phyloP scores from a whole-genome alignment of 345 rosid genomes.

The Eucalyptus lansdowneana region DNA sequence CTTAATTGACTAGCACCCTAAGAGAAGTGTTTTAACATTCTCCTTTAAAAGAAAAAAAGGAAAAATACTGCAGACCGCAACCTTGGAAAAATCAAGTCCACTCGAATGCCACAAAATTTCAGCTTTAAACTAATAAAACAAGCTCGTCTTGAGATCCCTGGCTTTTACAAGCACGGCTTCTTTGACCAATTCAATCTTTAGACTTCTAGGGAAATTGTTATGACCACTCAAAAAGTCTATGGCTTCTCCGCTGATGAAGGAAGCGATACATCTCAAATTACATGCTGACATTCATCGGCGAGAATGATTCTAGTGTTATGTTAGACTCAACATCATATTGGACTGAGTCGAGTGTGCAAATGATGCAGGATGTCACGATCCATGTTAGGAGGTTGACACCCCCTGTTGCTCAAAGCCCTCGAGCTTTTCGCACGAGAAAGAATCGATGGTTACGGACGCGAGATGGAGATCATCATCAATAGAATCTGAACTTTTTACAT shows the following conservation, averaged over 20 bases:
- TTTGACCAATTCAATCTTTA: not conserved
- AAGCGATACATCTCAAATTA: not conserved
- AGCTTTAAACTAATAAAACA: not conserved
- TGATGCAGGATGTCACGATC: not conserved
- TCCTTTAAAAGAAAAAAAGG: not conserved
- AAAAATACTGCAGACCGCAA: not conserved
- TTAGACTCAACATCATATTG: not conserved
- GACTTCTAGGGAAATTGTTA: not conserved
- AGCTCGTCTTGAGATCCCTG: not conserved
- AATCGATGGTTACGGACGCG: not conserved
- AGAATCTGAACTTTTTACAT: not conserved
- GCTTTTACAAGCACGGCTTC: not conserved
- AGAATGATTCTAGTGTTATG: not conserved
- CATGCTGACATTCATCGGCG: not conserved
- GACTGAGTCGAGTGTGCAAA: not conserved
- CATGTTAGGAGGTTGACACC: not conserved
- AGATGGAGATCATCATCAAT: not conserved
- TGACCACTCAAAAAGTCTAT: not conserved
- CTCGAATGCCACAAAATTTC: not conserved
- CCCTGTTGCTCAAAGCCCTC: not conserved
- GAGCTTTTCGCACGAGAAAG: not conserved
- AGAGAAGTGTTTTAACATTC: not conserved
- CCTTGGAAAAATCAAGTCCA: not conserved
- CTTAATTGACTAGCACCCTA: not conserved
- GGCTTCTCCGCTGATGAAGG: not conserved